Percentiles rank a stretch among this genome's conserved stretches.
These are phyloP conservation scores for Talaromyces sp. DNA, from an alignment of 2,329 filamentous ascomycete genomes.

Conservation along the genomic window DNA sequence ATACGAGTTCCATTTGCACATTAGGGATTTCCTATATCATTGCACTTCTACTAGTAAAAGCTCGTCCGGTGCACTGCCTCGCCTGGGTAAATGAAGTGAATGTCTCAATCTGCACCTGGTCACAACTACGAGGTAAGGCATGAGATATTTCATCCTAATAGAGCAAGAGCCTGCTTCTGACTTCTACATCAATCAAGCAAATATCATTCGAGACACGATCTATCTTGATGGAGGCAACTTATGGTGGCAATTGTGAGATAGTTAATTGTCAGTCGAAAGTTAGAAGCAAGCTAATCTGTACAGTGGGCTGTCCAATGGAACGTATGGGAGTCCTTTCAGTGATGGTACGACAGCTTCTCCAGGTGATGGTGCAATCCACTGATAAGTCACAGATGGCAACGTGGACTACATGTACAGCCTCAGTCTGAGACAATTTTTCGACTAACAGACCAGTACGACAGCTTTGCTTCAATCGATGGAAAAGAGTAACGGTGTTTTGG, in stretches of 20 bases:
- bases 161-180: not conserved
- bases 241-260: slow-evolving; percentile 47
- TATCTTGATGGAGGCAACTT: slow-evolving; percentile 64
- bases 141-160: not conserved
- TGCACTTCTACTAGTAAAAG: not conserved
- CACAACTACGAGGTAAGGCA: slow-evolving; percentile 36
- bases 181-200: slow-evolving; percentile 41
- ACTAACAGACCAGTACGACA: slow-evolving; percentile 52
- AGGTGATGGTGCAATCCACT: not conserved
- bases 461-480: slow-evolving; percentile 48
- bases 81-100: slow-evolving; percentile 48
- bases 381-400: slow-evolving; percentile 45
- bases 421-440: slow-evolving; percentile 58
- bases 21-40: not conserved
- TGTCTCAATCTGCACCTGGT: slow-evolving; percentile 60
- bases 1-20: not conserved
- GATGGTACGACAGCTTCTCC: slow-evolving; percentile 39
- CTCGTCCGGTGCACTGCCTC: not conserved
- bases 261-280: not conserved
- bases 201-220: slow-evolving; percentile 58
- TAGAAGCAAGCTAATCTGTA: not conserved
- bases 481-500: slow-evolving; percentile 48
- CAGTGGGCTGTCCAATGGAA: slow-evolving; percentile 47
- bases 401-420: slow-evolving; percentile 55
- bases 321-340: slow-evolving; percentile 22